These are phyloP conservation scores for Oryza glumipatula DNA, from an alignment of 176 grass and related monocot genomes.

Conservation along the genomic window DNA sequence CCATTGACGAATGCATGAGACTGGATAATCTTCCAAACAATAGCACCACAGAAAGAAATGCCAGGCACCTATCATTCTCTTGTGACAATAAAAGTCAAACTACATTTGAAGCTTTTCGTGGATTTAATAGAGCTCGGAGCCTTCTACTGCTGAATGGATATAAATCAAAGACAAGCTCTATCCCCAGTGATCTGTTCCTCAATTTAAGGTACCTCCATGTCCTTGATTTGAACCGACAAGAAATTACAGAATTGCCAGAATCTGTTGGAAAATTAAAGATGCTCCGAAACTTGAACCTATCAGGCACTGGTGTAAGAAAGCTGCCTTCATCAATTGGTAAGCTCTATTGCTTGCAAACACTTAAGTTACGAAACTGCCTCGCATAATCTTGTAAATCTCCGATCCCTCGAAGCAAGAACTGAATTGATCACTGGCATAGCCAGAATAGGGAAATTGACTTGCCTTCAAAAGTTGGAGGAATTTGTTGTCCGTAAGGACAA, in stretches of 20 bases:
- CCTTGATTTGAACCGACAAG: slow-evolving; percentile 56
- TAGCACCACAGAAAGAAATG: slow-evolving; percentile 32
- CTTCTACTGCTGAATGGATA: slow-evolving; percentile 65
- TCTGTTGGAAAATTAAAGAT: slow-evolving; percentile 72
- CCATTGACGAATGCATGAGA: slow-evolving; percentile 56
- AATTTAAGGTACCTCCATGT: slow-evolving; percentile 64
- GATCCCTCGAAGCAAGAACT: slow-evolving; percentile 57
- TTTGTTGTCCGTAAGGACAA: slow-evolving; percentile 60
- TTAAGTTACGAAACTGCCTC: slow-evolving; percentile 58
- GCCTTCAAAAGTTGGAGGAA: slow-evolving; percentile 65
- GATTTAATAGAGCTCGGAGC: slow-evolving; percentile 60
- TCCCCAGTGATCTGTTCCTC: slow-evolving; percentile 59
- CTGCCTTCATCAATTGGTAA: slow-evolving; percentile 60
- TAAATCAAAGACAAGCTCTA: slow-evolving; percentile 46
- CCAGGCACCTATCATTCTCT: slow-evolving; percentile 69
- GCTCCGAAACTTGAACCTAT: slow-evolving; percentile 71
- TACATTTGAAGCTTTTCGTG: slow-evolving; percentile 51
- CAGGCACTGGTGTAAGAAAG: slow-evolving; percentile 45
- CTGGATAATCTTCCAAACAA: slow-evolving; percentile 43
- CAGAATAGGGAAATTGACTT: slow-evolving; percentile 60
- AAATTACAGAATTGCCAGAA: slow-evolving; percentile 63
- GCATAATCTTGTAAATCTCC: slow-evolving; percentile 56
- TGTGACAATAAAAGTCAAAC: slow-evolving; percentile 53
- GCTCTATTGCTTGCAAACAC: slow-evolving; percentile 62
- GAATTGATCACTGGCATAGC: slow-evolving; percentile 49